Evolutionary conservation across 2,329 filamentous ascomycete genomes (phyloP).

Genomic region (Juglanconis juglandina): DNA sequence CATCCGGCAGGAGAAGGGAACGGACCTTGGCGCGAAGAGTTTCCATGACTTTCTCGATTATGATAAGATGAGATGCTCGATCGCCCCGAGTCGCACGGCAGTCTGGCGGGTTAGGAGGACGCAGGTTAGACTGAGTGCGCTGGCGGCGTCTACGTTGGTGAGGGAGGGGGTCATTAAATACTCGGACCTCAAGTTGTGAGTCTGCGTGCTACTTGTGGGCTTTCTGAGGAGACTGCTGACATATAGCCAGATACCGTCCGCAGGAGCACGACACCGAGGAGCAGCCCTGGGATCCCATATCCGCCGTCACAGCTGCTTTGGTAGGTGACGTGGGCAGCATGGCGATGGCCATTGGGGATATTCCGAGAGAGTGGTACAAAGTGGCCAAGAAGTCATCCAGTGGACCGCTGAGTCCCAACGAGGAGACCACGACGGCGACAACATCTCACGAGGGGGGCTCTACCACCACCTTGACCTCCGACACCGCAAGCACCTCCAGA

Average conservation of each 20-base stretch:
- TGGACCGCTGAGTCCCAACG: neutral
- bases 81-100: constrained; percentile 66
- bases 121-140: constrained; percentile 63
- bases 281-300: constrained; percentile 75
- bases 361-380: constrained; percentile 57
- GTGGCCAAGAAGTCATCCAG: constrained; percentile 19
- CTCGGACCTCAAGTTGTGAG: constrained; percentile 69
- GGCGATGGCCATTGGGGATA: constrained; percentile 77
- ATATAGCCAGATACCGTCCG: constrained; percentile 40
- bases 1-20: constrained; percentile 60
- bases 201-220: constrained; percentile 10
- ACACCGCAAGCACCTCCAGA: constrained; percentile 2
- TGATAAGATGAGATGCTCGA: constrained; percentile 64
- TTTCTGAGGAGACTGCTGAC: constrained; percentile 11
- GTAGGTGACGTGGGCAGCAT: constrained; percentile 80
- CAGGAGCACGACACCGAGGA: constrained; percentile 73
- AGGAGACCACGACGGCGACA: constrained; percentile 4
- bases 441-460: neutral
- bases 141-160: constrained; percentile 69
- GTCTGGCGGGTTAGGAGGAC: constrained; percentile 72
- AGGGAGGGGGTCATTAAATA: constrained; percentile 63
- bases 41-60: constrained; percentile 70
- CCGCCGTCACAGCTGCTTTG: constrained; percentile 71
- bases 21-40: constrained; percentile 59
- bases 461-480: constrained; percentile 8